Evolutionary conservation across 257 asterid species (phyloP).

Genomic region (Paraleonurus japonicus): DNA sequence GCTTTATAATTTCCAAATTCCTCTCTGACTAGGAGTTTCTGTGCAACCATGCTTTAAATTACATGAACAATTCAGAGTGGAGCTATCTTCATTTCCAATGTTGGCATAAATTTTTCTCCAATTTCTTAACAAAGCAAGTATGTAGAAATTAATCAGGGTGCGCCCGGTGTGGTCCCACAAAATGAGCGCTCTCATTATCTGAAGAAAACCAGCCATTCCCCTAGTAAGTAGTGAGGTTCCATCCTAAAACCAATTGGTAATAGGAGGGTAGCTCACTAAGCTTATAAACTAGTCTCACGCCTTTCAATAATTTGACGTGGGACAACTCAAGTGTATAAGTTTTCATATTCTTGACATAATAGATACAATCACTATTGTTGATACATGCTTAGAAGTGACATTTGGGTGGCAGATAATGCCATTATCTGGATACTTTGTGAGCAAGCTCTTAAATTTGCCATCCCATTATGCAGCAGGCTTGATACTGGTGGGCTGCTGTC

Average conservation of each 20-base stretch:
- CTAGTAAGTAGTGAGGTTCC: too few species aligned
- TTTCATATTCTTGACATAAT: too few species aligned
- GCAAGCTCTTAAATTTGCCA: slow-evolving; percentile 86
- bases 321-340: too few species aligned
- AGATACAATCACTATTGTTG: background rate
- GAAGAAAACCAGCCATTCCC: too few species aligned
- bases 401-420: slow-evolving; percentile 78
- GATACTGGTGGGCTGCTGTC: slow-evolving; percentile 91
- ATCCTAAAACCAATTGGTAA: too few species aligned
- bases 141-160: too few species aligned
- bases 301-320: too few species aligned
- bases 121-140: background rate
- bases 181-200: too few species aligned
- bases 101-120: background rate
- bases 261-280: too few species aligned
- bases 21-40: background rate
- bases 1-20: background rate
- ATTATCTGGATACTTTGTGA: slow-evolving; percentile 70
- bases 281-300: too few species aligned
- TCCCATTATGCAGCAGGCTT: slow-evolving; percentile 91
- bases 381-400: background rate
- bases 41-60: background rate
- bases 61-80: background rate
- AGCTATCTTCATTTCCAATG: background rate
- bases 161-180: too few species aligned